Base-by-base conservation (phyloP, 768 basidiomycete species). In the Guyanaporus albipodus region DNA sequence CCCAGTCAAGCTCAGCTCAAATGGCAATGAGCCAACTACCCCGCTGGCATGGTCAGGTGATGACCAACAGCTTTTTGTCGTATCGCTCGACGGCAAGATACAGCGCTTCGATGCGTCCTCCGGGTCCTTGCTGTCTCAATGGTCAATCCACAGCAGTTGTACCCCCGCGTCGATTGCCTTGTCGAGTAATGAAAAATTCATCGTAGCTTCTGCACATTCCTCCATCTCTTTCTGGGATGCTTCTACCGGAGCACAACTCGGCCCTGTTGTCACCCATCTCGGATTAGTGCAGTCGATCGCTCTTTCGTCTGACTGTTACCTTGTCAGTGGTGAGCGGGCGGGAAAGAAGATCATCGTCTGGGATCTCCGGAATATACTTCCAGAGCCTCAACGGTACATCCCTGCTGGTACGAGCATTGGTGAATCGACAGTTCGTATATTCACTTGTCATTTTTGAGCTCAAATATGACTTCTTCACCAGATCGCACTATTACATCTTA, bases 11-110 rank as follows among this genome's bases (percentile, higher is more conserved):
- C 37, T 57, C 41, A 56, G 47, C 23, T 48, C 53, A 8, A 31
- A 17, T 26, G 49, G 54, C n/a, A 54, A 48, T 7, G 46, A 54
- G 32, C 52, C 48, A 15, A 53, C 51, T 5, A 15, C 36, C 12
- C 50, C 56, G 6, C 46, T 57, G 6, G 56, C 48, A 32, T 57
- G 56, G 56, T 56, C 54, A 18, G 38, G 31, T 11, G 54, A 56
- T 21, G 55, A 44, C 21, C 43, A 26, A 12, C 38, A 31, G 12
- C 32, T 57, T 9, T 57, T 57, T 27, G 40, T 23, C 9, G 34
- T 34, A 29, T 57, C 54, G 4, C 17, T 38, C 8, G 39, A 46
- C 4, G 46, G 53, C 21, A 37, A 44, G 7, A 53, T 56, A 21
- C 45, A 33, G 2, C 43, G 46, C 33, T 49, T 57, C 15, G 54